These are phyloP conservation scores for Ulmus americana DNA, from an alignment of 331 rosid genomes.

Conservation along the genomic window DNA sequence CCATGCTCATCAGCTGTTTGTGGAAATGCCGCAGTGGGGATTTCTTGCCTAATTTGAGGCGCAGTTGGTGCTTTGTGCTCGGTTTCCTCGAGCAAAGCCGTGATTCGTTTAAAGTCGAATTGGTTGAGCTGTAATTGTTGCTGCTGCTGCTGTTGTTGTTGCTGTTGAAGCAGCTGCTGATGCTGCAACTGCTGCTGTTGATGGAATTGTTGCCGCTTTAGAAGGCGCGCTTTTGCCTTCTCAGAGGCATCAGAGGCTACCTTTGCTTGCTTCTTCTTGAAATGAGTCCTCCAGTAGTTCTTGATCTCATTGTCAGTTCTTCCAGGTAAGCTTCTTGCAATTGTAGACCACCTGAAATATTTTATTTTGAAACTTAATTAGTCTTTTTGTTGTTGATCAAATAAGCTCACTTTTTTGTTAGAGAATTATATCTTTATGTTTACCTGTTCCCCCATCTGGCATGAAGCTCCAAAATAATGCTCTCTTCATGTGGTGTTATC, in stretches of 20 bases:
- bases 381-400: background rate
- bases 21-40: conserved; percentile 12
- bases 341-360: conserved; percentile 77
- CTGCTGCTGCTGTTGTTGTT: conserved; percentile 28
- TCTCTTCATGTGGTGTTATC: conserved; percentile 88
- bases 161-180: conserved; percentile 38
- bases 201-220: conserved; percentile 42
- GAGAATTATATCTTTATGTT: background rate
- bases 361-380: background rate
- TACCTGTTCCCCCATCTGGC: conserved; percentile 99
- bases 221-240: conserved; percentile 47
- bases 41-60: conserved; percentile 28
- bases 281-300: conserved; percentile 95
- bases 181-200: conserved; percentile 44
- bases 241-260: conserved; percentile 34
- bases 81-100: conserved; percentile 49
- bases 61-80: conserved; percentile 28
- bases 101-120: conserved; percentile 49
- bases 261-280: conserved; percentile 64
- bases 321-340: conserved; percentile 89
- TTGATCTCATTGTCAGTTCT: conserved; percentile 94
- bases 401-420: background rate
- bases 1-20: conserved; percentile 33
- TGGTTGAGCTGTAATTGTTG: conserved; percentile 39
- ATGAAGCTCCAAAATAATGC: conserved; percentile 75